Percentiles rank a stretch among this genome's conserved stretches.
Evolutionary conservation across 2,329 filamentous ascomycete genomes (phyloP).

Genomic region (Fusarium tjaetaba): DNA sequence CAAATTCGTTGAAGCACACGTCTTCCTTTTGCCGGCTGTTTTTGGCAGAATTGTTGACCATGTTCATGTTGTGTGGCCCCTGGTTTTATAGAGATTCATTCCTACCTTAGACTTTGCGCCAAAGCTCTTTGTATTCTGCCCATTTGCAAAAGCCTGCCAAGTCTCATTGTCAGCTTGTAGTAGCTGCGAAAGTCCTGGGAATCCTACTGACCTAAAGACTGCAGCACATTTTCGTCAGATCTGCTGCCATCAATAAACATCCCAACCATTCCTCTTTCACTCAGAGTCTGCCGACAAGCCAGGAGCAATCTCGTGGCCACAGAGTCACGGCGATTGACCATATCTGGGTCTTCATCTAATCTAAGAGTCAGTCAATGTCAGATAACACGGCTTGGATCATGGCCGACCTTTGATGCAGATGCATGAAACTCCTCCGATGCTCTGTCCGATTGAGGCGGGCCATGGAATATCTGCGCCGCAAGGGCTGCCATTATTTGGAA

Average conservation of each 20-base stretch:
- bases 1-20: neutral
- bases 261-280: constrained; percentile 60
- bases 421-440: constrained; percentile 69
- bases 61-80: neutral
- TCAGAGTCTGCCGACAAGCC: constrained; percentile 59
- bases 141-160: constrained; percentile 65
- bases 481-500: constrained; percentile 57
- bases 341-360: constrained; percentile 56
- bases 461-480: constrained; percentile 64
- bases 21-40: neutral
- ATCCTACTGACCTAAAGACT: constrained; percentile 59
- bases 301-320: constrained; percentile 65
- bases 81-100: neutral
- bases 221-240: constrained; percentile 60
- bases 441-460: constrained; percentile 59
- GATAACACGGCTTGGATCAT: constrained; percentile 2
- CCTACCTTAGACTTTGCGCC: constrained; percentile 53
- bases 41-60: neutral
- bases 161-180: constrained; percentile 15
- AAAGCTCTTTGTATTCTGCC: constrained; percentile 66
- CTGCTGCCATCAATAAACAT: constrained; percentile 67
- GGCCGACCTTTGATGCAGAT: constrained; percentile 66
- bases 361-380: constrained; percentile 5
- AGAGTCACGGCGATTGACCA: constrained; percentile 57
- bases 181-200: neutral